Base-by-base conservation (phyloP, 129 eudicot species). In the Saposhnikovia divaricata region DNA sequence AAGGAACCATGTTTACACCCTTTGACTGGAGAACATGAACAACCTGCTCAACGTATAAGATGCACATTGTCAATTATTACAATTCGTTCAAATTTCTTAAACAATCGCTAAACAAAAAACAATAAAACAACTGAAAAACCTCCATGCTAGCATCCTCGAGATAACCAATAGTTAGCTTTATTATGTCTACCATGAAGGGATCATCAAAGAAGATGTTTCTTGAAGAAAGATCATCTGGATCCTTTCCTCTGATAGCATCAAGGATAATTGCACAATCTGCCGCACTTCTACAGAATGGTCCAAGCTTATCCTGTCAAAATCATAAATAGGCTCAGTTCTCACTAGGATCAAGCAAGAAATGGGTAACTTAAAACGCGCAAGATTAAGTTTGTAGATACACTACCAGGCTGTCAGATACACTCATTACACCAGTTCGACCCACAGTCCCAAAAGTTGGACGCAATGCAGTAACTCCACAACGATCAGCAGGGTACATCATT, bases 381-480 rank as follows among this genome's bases (percentile, higher is more conserved):
- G 5, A 45, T 31, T 19, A 27, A 15, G 50, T 25, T 46, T 21
- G 10, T n/a, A n/a, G n/a, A n/a, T 16, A 3, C 2, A 28, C 50
- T 88, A 74, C 97, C 96, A 93, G 74, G 83, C 97, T 91, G 84
- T 93, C 97, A 5, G 98, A 93, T 84, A 91, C 76, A 86, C 97
- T 93, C 91, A 93, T 48, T 18, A 90, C 97, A 74, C 98, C 98
- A 47, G 96, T 91, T 81, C 96, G 90, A 72, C 97, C 98, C 42
- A 93, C 96, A 34, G 93, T 72, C 50, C 98, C 98, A 78, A 93
- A 93, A 63, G 97, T 89, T 78, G 97, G 98, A 28, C 93, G 87
- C 75, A 93, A 82, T 81, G 98, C 98, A 76, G 98, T 89, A 81
- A 91, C 92, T 55, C 98, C 96, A 77, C 98, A 93, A 38, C 98